Evolutionary conservation across 169 alveolate species (phyloP).

Genomic region (Plasmodium fragile): DNA sequence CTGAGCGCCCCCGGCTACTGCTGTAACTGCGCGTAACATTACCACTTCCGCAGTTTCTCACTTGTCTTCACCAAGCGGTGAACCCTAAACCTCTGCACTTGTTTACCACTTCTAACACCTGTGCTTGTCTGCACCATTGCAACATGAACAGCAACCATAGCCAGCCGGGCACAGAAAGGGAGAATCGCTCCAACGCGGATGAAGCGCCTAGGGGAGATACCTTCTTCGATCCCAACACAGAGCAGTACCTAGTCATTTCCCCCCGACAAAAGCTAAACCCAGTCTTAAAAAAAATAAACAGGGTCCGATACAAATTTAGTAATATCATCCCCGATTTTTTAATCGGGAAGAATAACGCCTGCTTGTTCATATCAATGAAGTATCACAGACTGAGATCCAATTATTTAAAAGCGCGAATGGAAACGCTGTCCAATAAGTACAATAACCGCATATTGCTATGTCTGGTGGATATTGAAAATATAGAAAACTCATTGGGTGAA

Average conservation of each 20-base stretch:
- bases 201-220: conserved; percentile 3
- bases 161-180: neutral
- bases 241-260: conserved; percentile 78
- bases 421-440: conserved; percentile 73
- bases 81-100: neutral
- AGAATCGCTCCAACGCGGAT: neutral
- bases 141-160: neutral
- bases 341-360: conserved; percentile 79
- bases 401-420: conserved; percentile 79
- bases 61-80: neutral
- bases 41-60: neutral
- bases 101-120: neutral
- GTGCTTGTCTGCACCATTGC: neutral
- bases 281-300: conserved; percentile 78
- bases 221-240: conserved; percentile 39
- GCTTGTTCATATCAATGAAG: conserved; percentile 82
- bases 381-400: conserved; percentile 81
- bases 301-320: conserved; percentile 79
- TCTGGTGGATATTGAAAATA: conserved; percentile 69
- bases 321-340: conserved; percentile 81
- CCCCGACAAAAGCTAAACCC: conserved; percentile 85
- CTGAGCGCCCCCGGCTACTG: neutral
- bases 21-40: neutral
- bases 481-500: conserved; percentile 68
- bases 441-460: conserved; percentile 66